Evolutionary conservation across 306 rosid genomes (phyloP).

Genomic region (Glycine latifolia): DNA sequence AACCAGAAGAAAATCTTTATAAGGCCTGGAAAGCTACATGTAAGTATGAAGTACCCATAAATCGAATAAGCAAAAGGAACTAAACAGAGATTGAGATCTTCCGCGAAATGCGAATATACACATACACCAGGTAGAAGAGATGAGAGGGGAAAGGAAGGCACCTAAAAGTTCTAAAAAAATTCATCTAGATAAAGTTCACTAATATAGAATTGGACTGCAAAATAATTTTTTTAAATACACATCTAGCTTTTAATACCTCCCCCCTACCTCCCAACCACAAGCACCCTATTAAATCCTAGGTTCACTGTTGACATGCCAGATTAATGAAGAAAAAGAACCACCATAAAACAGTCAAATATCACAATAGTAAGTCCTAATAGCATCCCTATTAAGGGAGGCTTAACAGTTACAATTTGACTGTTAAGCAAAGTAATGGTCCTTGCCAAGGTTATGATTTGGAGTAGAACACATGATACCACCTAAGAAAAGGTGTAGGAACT

Average conservation of each 20-base stretch:
- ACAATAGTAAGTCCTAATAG: background rate
- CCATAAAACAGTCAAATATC: background rate
- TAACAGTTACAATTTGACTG: background rate
- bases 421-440: slow-evolving; percentile 22
- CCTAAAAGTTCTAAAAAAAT: background rate
- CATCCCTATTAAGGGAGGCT: background rate
- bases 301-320: too few species aligned
- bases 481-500: slow-evolving; percentile 14
- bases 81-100: background rate
- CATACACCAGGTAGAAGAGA: too few species aligned
- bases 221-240: background rate
- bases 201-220: background rate
- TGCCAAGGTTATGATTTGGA: background rate
- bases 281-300: too few species aligned
- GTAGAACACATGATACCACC: background rate
- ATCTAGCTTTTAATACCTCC: too few species aligned
- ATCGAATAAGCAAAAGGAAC: slow-evolving; percentile 28
- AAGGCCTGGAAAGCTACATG: slow-evolving; percentile 11
- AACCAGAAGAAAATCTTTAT: slow-evolving; percentile 13
- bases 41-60: background rate
- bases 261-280: too few species aligned
- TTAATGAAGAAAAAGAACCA: too few species aligned
- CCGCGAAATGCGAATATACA: background rate
- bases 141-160: background rate
- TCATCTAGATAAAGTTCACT: background rate